Base-by-base conservation (phyloP, 139 green algal species). In the Cymbomonas tetramitiformis region DNA sequence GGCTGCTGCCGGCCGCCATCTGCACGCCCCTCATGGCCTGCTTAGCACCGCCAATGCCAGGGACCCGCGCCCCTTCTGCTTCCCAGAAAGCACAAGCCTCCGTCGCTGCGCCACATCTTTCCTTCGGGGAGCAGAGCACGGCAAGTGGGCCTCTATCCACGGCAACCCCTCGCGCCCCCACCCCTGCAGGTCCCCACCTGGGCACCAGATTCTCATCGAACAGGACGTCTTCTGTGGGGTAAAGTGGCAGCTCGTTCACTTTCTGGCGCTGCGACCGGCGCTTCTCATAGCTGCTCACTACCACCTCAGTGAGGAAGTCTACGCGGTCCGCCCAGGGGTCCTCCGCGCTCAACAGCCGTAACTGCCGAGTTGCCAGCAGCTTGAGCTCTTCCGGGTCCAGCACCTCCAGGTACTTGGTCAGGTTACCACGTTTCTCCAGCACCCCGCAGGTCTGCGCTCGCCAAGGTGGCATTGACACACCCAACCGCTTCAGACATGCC, bases 221-320 rank as follows among this genome's bases (percentile, higher is more conserved):
- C 49, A 98, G 75, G 36, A 96, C 62, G 21, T 71, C 55, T 67
- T 98, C 90, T 21, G 83, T 96, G 8, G 90, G 90, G 73, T 97
- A 98, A 30, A 98, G 77, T 28, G 90, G 90, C 74, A 98, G 85
- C 40, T 73, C 75, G 43, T 93, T 91, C 49, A 97, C 70, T 19
- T 74, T 54, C 31, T 85, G 74, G 3, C 78, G 73, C 75, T 93
- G 83, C 2, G 36, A 77, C 24, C 51, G 64, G 12, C 79, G 73
- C 43, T 70, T 64, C 77, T 93, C 79, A 40, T 72, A 96, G 4
- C 63, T 61, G 12, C 44, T 38, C 7, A 93, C 39, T 46, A 94
- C 65, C 34, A 93, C 82, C 57, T 93, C 85, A 18, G 69, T 50
- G 26, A 94, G 67, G 56, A 94, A 94, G 23, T 70, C 59, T 1